These are phyloP conservation scores for Akanthomyces dipterigenus DNA, from an alignment of 2,329 filamentous ascomycete genomes.

Conservation along the genomic window DNA sequence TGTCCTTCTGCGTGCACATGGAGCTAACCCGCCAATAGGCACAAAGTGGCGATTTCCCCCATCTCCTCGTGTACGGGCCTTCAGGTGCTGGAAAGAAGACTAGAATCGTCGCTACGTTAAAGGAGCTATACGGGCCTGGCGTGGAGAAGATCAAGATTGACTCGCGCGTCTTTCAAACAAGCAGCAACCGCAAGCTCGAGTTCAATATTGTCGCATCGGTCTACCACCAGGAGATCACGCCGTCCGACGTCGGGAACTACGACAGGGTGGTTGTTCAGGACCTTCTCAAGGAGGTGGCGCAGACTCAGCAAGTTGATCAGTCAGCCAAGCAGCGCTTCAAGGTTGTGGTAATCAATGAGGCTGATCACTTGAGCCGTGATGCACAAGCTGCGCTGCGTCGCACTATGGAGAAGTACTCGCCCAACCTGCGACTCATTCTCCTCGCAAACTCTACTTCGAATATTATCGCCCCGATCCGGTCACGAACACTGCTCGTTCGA, in stretches of 20 bases:
- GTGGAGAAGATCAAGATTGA: constrained; percentile 99
- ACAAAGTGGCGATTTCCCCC: constrained; percentile 94
- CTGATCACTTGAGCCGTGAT: constrained; percentile 87
- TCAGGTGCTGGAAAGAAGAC: constrained; percentile 98
- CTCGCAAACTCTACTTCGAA: constrained; percentile 95
- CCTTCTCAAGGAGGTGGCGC: constrained; percentile 92
- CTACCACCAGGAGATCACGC: constrained; percentile 97
- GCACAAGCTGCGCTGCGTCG: constrained; percentile 89
- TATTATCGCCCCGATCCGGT: constrained; percentile 97
- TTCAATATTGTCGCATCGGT: constrained; percentile 98
- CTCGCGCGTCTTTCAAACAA: constrained; percentile 91
- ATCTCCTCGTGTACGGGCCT: constrained; percentile 93
- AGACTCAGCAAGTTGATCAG: constrained; percentile 97
- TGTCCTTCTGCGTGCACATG: not conserved
- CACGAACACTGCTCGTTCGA: constrained; percentile 81
- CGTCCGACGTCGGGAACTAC: constrained; percentile 92
- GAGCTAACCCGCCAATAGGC: constrained; percentile 49
- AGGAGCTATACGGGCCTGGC: constrained; percentile 89
- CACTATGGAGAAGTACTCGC: constrained; percentile 99
- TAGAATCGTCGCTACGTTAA: constrained; percentile 87
- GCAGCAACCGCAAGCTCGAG: constrained; percentile 91
- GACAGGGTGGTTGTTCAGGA: constrained; percentile 95
- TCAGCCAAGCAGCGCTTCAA: constrained; percentile 90
- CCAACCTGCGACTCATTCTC: constrained; percentile 84
- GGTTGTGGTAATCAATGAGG: constrained; percentile 98